phyloP scores from a whole-genome alignment of 78 protist genomes.

The Anaeramoeba ignava region DNA sequence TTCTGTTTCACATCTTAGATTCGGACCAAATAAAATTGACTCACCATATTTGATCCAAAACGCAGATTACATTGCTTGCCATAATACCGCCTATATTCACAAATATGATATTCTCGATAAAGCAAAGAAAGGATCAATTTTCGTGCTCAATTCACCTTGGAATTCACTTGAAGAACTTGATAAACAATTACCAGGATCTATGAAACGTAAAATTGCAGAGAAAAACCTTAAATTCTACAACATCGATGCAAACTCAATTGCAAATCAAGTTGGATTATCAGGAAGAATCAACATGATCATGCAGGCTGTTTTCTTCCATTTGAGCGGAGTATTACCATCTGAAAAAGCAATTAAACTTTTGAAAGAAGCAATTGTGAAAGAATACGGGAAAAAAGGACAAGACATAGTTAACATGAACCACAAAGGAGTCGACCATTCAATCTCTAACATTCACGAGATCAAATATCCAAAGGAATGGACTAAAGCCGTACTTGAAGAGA shows the following conservation, averaged over 20 bases:
- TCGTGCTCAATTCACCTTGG: constrained; percentile 42
- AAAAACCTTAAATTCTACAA: constrained; percentile 28
- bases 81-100: constrained; percentile 31
- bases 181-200: constrained; percentile 22
- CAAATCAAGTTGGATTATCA: constrained; percentile 32
- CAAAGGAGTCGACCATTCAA: constrained; percentile 26
- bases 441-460: constrained; percentile 6
- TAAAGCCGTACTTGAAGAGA: not conserved
- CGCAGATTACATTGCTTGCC: constrained; percentile 63
- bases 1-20: constrained; percentile 54
- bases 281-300: constrained; percentile 49
- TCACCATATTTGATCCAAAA: constrained; percentile 32
- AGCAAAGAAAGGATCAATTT: constrained; percentile 17
- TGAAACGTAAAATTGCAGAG: constrained; percentile 21
- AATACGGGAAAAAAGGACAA: constrained; percentile 42
- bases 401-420: constrained; percentile 39
- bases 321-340: constrained; percentile 29
- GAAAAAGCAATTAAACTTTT: constrained; percentile 44
- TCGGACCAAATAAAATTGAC: constrained; percentile 38
- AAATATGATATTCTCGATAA: constrained; percentile 24
- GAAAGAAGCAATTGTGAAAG: constrained; percentile 8
- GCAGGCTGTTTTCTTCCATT: constrained; percentile 58
- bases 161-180: constrained; percentile 22
- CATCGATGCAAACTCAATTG: constrained; percentile 46
- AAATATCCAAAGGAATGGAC: constrained; percentile 17